Evolutionary conservation across 2,329 filamentous ascomycete species (phyloP).

Genomic region (Sporothrix inflata): DNA sequence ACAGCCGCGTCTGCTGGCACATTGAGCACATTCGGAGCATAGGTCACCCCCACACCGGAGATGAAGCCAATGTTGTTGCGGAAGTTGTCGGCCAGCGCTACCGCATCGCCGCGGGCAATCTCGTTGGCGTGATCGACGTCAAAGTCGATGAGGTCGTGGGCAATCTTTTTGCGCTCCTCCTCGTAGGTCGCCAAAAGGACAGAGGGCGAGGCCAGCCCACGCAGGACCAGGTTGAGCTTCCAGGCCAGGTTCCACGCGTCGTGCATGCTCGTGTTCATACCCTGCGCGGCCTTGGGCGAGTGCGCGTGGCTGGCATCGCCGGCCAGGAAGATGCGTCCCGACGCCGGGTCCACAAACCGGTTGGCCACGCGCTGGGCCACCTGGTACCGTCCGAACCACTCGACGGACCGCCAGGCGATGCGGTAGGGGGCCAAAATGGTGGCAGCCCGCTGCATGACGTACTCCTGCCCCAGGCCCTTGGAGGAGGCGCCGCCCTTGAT

Average conservation of each 20-base stretch:
- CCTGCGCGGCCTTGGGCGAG: slow-evolving; percentile 67
- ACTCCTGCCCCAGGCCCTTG: slow-evolving; percentile 54
- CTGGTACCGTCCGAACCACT: slow-evolving; percentile 74
- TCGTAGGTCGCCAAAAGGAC: slow-evolving; percentile 63
- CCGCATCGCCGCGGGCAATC: slow-evolving; percentile 59
- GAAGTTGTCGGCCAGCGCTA: slow-evolving; percentile 65
- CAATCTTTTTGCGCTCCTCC: slow-evolving; percentile 63
- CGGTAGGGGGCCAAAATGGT: slow-evolving; percentile 61
- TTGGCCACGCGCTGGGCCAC: slow-evolving; percentile 72
- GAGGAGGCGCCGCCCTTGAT: slow-evolving; percentile 45
- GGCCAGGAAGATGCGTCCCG: slow-evolving; percentile 56
- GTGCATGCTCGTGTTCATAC: slow-evolving; percentile 63
- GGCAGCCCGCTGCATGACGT: slow-evolving; percentile 66
- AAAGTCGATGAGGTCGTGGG: slow-evolving; percentile 61
- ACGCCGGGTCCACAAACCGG: slow-evolving; percentile 65
- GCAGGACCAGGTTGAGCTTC: slow-evolving; percentile 60
- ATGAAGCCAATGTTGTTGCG: slow-evolving; percentile 68
- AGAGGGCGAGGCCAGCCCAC: slow-evolving; percentile 56
- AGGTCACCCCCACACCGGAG: slow-evolving; percentile 65
- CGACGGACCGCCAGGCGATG: slow-evolving; percentile 59
- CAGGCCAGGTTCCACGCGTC: slow-evolving; percentile 66
- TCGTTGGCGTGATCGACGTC: slow-evolving; percentile 50
- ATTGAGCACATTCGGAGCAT: slow-evolving; percentile 56
- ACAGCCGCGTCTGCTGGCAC: slow-evolving; percentile 38
- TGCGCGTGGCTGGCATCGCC: slow-evolving; percentile 70